These are phyloP conservation scores for Oropetium thomaeum DNA, from an alignment of 176 grass and related monocot genomes.

Conservation along the genomic window DNA sequence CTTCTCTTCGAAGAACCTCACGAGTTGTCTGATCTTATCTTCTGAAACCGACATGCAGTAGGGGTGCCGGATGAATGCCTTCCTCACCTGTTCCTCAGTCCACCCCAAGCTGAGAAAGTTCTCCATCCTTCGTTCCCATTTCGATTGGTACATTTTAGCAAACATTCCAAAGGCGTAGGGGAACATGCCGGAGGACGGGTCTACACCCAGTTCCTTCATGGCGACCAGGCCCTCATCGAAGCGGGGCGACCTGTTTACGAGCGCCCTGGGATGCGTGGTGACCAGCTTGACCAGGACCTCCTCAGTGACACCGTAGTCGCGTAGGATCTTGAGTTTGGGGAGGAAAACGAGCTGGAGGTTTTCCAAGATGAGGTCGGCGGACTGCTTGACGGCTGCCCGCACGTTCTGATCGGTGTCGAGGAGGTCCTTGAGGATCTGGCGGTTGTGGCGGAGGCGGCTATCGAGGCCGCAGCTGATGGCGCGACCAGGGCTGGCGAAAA, in stretches of 20 bases:
- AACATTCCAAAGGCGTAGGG: constrained; percentile 36
- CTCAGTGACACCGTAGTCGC: constrained; percentile 24
- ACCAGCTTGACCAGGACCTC: constrained; percentile 29
- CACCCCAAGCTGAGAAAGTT: constrained; percentile 57
- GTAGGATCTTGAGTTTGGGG: constrained; percentile 47
- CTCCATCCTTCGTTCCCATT: constrained; percentile 39
- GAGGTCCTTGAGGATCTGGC: constrained; percentile 33
- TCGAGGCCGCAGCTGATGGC: constrained; percentile 20
- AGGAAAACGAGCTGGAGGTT: constrained; percentile 24
- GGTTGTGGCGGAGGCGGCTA: constrained; percentile 34
- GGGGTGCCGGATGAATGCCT: constrained; percentile 50
- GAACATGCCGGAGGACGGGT: constrained; percentile 35
- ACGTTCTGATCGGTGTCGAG: constrained; percentile 34
- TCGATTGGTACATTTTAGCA: not conserved
- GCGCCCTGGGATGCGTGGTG: constrained; percentile 17
- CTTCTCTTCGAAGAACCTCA: constrained; percentile 44
- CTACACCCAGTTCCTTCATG: constrained; percentile 36
- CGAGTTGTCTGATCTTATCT: constrained; percentile 44
- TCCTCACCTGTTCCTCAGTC: constrained; percentile 41
- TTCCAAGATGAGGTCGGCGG: constrained; percentile 21
- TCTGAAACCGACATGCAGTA: constrained; percentile 48
- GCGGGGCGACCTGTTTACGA: not conserved
- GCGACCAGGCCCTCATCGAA: constrained; percentile 25
- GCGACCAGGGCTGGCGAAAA: constrained; percentile 26
- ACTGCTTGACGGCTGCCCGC: constrained; percentile 1